Conservation (phyloP, 805 yeast species). For the Candida suzukii region DNA sequence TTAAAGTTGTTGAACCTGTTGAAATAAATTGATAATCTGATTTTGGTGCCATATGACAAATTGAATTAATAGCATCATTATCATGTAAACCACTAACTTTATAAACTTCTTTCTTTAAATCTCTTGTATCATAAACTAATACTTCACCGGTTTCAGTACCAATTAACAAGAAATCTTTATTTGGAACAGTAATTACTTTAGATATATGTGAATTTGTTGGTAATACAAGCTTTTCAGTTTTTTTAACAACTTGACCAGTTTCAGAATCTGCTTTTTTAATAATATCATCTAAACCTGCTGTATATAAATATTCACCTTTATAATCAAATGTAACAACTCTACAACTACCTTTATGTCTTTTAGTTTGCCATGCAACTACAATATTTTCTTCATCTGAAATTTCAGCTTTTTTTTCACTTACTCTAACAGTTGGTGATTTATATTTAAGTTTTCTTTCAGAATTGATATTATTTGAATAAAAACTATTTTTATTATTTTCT, state of each 20-base stretch:
- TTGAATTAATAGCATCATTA: constrained; percentile 70
- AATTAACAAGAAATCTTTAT: constrained; percentile 43
- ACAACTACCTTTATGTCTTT: constrained; percentile 85
- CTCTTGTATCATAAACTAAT: constrained; percentile 51
- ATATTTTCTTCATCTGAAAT: constrained; percentile 13
- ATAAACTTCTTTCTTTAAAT: constrained; percentile 38
- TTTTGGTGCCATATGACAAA: constrained; percentile 60
- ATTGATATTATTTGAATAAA: constrained; percentile 1
- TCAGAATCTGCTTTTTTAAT: constrained; percentile 65
- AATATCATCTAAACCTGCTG: constrained; percentile 76
- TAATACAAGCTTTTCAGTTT: constrained; percentile 21
- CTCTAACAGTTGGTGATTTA: constrained; percentile 28
- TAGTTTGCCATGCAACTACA: constrained; percentile 67
- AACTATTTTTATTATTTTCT: constrained; percentile 24
- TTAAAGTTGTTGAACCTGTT: constrained; percentile 74
- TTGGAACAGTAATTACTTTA: constrained; percentile 36
- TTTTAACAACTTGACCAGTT: constrained; percentile 70
- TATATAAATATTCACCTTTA: constrained; percentile 49
- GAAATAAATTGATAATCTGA: constrained; percentile 77
- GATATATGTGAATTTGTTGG: constrained; percentile 23
- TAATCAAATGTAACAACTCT: constrained; percentile 64
- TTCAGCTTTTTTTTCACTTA: constrained; percentile 7
- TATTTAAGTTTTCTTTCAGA: constrained; percentile 38
- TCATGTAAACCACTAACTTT: constrained; percentile 54
- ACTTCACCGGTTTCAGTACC: constrained; percentile 71